Conservation (phyloP, 345 rosid species). For the Eucalyptus dawsonii region DNA sequence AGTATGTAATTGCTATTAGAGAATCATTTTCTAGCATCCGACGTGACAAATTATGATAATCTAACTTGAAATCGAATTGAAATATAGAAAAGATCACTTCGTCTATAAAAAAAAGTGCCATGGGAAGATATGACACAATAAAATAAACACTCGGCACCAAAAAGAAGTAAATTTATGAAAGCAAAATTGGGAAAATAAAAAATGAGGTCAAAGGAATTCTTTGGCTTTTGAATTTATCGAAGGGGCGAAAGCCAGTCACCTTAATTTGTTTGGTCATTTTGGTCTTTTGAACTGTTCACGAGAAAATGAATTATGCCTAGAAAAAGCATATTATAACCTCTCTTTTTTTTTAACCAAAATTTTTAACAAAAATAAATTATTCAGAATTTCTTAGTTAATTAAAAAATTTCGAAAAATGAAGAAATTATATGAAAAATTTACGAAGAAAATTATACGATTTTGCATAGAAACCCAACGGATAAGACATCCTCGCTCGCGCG, state of each 20-base stretch:
- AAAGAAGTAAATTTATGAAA: too few relatives aligned
- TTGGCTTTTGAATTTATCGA: too few relatives aligned
- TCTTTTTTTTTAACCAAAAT: too few relatives aligned
- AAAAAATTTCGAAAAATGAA: not conserved
- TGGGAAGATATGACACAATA: too few relatives aligned
- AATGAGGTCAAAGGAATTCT: too few relatives aligned
- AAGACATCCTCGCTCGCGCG: not conserved
- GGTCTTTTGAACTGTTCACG: not conserved
- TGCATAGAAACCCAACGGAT: not conserved
- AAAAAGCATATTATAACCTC: not conserved
- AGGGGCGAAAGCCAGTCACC: rapidly evolving
- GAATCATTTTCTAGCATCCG: too few relatives aligned
- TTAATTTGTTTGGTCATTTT: not conserved
- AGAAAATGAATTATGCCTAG: not conserved
- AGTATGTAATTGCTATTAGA: too few relatives aligned
- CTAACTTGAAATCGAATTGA: rapidly evolving
- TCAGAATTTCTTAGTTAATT: not conserved
- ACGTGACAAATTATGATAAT: too few relatives aligned
- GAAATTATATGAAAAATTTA: not conserved
- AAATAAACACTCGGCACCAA: too few relatives aligned
- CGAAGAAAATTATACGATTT: not conserved
- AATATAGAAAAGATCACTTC: too few relatives aligned
- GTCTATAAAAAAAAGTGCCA: rapidly evolving
- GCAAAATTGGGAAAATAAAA: too few relatives aligned
- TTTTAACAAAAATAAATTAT: not conserved